Evolutionary conservation across 2,329 filamentous ascomycete genomes (phyloP), one percentile per base, ranked within the genome.

Genomic region (Phaeoacremonium minimum): DNA sequence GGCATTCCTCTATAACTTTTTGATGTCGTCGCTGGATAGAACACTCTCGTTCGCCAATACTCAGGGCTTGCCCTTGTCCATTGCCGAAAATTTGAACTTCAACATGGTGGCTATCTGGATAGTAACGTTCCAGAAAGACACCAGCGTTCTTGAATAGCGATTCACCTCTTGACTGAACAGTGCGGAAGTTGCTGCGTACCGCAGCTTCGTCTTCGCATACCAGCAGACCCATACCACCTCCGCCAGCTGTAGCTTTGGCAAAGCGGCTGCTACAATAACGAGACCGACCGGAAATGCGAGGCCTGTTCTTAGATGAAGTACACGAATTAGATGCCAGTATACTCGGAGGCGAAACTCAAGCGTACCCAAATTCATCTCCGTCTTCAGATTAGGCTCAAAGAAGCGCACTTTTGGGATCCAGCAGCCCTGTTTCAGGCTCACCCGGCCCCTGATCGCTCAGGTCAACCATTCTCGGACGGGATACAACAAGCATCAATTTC

Each of bases 1-100:
- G 83, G 9, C 74, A 82, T 50, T 86, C 83, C 47, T 85, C 82
- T 13, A 86, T 73, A 15, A 85, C 77, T 47, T 86, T 86, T 51
- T 85, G 82, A 47, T 85, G 79, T 15, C 82, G 64, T 33, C 82
- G 60, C 50, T 85, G 81, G 6, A 85, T 74, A 0, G 75, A 80
- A 48, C 82, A 85, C 43, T 86, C 81, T 18, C 82, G 65, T 48
- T 85, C 81, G 5, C 80, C 77, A 16, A 84, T 71, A 26, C 71
- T 64, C 5, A 83, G 67, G 11, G 73, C 76, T 35, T 73, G 61
- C 1, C 73, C 77, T 16, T 65, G 55, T 0, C 74, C 71, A 38
- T 85, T 80, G 7, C 81, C 81, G 43, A 84, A 77, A 3, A 86
- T 65, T 45, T 85, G 82, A 1, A 85, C 75, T 51, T 86, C 81